Conservation (phyloP, 495 filamentous ascomycete species). For the Aspergillus biplanus region DNA sequence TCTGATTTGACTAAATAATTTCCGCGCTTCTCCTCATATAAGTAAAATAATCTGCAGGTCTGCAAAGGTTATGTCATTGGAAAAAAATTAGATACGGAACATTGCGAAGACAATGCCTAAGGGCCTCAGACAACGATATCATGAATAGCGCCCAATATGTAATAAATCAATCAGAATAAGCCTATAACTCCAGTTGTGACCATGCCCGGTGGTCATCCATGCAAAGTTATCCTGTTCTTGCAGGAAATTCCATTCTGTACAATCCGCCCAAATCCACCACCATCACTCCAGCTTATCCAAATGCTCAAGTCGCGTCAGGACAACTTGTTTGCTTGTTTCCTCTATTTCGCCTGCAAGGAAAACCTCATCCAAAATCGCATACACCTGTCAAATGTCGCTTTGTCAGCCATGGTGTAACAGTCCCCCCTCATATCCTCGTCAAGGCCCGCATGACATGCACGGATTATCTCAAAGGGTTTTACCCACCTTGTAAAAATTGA, state of each 20-base stretch:
- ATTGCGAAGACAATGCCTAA: background rate
- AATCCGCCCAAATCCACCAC: background rate
- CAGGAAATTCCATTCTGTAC: background rate
- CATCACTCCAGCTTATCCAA: slow-evolving; percentile 90
- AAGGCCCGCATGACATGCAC: too few relatives aligned
- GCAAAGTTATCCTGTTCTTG: slow-evolving; percentile 16
- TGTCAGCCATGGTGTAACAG: slow-evolving; percentile 20
- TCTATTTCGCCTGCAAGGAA: slow-evolving; percentile 97
- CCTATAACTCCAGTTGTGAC: slow-evolving; percentile 28
- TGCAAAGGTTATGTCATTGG: slow-evolving; percentile 7
- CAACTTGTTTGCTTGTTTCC: slow-evolving; percentile 97
- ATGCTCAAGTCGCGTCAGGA: slow-evolving; percentile 91
- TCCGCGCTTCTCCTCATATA: background rate
- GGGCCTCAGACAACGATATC: background rate
- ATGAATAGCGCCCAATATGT: background rate
- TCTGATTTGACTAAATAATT: slow-evolving; percentile 9
- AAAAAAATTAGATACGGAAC: background rate
- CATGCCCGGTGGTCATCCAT: slow-evolving; percentile 26
- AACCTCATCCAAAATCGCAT: slow-evolving; percentile 97
- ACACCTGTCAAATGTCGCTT: slow-evolving; percentile 63
- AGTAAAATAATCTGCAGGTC: background rate
- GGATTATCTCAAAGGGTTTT: background rate
- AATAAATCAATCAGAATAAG: slow-evolving; percentile 13
- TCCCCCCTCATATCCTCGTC: background rate
- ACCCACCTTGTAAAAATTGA: slow-evolving; percentile 90